Evolutionary conservation across 2,329 filamentous ascomycete species (phyloP).

Genomic region (Aspergillus nomiae): DNA sequence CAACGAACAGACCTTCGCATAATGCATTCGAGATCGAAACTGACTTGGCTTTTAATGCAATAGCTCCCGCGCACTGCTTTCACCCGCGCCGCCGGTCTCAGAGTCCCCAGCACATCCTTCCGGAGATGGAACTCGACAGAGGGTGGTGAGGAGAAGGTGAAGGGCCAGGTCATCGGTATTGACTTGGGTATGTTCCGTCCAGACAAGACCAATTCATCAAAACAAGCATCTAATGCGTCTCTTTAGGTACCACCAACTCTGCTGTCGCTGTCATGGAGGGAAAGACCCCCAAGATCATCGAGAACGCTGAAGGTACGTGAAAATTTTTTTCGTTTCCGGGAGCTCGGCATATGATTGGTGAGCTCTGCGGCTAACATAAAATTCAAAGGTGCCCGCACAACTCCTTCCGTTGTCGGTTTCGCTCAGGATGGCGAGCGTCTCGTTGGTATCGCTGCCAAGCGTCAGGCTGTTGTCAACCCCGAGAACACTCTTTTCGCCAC

Average conservation of each 20-base stretch:
- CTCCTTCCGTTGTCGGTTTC: conserved; percentile 93
- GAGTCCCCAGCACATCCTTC: conserved; percentile 73
- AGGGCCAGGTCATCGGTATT: conserved; percentile 96
- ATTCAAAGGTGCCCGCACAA: conserved; percentile 75
- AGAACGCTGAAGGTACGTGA: conserved; percentile 85
- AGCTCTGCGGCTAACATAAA: conserved; percentile 18
- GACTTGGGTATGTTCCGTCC: conserved; percentile 72
- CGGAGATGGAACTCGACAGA: conserved; percentile 56
- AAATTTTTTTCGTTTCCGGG: conserved; percentile 19
- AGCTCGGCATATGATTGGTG: neutral
- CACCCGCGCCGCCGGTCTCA: conserved; percentile 68
- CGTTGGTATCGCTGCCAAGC: conserved; percentile 96
- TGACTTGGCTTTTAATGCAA: conserved; percentile 16
- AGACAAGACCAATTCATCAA: neutral
- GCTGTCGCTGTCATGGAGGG: conserved; percentile 98
- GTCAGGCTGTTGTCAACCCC: conserved; percentile 96
- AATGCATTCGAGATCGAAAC: conserved; percentile 11
- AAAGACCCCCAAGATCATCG: conserved; percentile 92
- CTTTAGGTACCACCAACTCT: conserved; percentile 85
- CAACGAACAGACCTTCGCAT: neutral
- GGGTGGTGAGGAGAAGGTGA: conserved; percentile 75
- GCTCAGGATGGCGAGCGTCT: conserved; percentile 93
- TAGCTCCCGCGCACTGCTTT: conserved; percentile 79
- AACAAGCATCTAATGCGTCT: conserved; percentile 18
- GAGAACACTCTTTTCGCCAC: conserved; percentile 98